Conservation (phyloP, 2,329 filamentous ascomycete species). For the Talaromyces marneffei region DNA sequence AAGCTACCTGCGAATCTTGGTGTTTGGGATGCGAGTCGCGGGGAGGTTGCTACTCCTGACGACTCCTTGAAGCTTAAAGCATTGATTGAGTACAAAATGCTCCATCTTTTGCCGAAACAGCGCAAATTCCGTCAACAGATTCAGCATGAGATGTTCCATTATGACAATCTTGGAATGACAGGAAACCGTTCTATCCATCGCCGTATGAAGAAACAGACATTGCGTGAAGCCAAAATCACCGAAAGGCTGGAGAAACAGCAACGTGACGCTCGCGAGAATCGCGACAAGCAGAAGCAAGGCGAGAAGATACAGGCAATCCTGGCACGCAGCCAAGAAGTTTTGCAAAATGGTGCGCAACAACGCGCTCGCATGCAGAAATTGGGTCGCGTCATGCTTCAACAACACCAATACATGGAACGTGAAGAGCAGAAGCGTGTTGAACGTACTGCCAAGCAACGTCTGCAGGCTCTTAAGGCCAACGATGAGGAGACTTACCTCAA, state of each 20-base stretch:
- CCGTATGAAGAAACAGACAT: slow-evolving; percentile 92
- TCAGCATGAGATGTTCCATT: slow-evolving; percentile 86
- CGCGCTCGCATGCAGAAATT: slow-evolving; percentile 76
- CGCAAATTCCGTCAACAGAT: slow-evolving; percentile 78
- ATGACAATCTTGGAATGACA: slow-evolving; percentile 94
- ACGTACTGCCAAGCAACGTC: slow-evolving; percentile 96
- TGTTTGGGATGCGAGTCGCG: slow-evolving; percentile 71
- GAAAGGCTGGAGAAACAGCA: slow-evolving; percentile 99
- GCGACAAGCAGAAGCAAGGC: slow-evolving; percentile 94
- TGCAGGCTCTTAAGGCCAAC: slow-evolving; percentile 96
- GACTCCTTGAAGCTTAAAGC: slow-evolving; percentile 81
- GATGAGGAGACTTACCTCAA: slow-evolving; percentile 99
- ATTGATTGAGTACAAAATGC: slow-evolving; percentile 90
- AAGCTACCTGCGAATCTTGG: slow-evolving; percentile 77
- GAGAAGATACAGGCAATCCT: slow-evolving; percentile 87
- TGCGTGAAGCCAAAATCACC: slow-evolving; percentile 91
- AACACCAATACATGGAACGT: slow-evolving; percentile 96
- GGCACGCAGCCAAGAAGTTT: slow-evolving; percentile 73
- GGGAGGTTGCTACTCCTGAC: slow-evolving; percentile 64
- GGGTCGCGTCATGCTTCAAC: slow-evolving; percentile 77
- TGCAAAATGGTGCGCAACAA: slow-evolving; percentile 60
- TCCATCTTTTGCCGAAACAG: slow-evolving; percentile 84
- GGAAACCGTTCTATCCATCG: slow-evolving; percentile 88
- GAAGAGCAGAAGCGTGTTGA: slow-evolving; percentile 99
- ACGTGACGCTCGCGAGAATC: slow-evolving; percentile 87